phyloP scores from a whole-genome alignment of 2,329 filamentous ascomycete species.

The Albophoma yamanashiensis region DNA sequence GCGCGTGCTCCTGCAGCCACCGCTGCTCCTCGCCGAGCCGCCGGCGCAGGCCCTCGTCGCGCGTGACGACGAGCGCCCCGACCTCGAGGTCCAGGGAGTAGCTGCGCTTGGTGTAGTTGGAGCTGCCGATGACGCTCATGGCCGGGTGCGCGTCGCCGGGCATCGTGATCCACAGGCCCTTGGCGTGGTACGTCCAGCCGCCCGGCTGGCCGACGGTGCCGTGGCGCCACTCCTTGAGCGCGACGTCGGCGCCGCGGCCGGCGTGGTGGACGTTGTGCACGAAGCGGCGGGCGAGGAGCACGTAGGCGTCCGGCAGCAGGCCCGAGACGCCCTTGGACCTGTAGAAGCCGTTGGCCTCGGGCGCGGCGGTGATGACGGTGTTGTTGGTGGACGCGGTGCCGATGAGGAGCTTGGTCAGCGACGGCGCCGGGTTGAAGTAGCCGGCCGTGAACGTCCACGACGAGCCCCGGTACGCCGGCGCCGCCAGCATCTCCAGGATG shows the following conservation, averaged over 20 bases:
- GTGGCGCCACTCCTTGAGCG: slow-evolving; percentile 77
- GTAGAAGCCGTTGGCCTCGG: slow-evolving; percentile 93
- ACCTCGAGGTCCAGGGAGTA: slow-evolving; percentile 89
- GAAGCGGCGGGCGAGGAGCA: slow-evolving; percentile 74
- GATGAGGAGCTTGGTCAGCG: slow-evolving; percentile 70
- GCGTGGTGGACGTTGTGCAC: slow-evolving; percentile 44
- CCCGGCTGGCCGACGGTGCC: slow-evolving; percentile 71
- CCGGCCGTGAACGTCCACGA: slow-evolving; percentile 96
- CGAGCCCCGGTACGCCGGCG: slow-evolving; percentile 52
- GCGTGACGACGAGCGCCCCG: slow-evolving; percentile 76
- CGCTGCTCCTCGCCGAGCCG: slow-evolving; percentile 69
- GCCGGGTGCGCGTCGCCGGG: slow-evolving; percentile 55
- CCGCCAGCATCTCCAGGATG: slow-evolving; percentile 59
- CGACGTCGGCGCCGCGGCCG: slow-evolving; percentile 45
- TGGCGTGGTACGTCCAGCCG: slow-evolving; percentile 97
- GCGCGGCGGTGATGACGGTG: slow-evolving; percentile 84
- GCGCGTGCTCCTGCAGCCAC: slow-evolving; percentile 69
- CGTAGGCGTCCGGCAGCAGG: slow-evolving; percentile 86
- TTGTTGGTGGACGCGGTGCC: slow-evolving; percentile 58
- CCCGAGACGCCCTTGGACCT: slow-evolving; percentile 79
- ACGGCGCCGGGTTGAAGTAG: slow-evolving; percentile 94
- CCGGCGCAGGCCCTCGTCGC: slow-evolving; percentile 58
- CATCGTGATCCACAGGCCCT: slow-evolving; percentile 84
- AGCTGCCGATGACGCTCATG: slow-evolving; percentile 78
- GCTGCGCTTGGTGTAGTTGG: slow-evolving; percentile 90